Evolutionary conservation across 2,329 filamentous ascomycete species (phyloP).

Genomic region (Diaporthe batatas): DNA sequence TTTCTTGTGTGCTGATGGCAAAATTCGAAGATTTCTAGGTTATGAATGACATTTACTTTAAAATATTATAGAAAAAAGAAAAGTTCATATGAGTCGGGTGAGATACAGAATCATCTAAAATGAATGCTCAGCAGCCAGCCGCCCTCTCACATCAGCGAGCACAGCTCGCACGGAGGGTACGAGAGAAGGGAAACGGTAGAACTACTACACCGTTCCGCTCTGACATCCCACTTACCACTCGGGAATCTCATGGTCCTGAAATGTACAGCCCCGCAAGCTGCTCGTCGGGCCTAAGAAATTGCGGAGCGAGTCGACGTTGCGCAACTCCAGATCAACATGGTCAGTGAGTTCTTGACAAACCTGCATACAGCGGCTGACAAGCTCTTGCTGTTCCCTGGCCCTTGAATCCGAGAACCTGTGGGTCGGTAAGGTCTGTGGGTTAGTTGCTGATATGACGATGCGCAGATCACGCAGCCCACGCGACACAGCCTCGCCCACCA

Average conservation of each 20-base stretch:
- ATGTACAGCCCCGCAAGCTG: not conserved
- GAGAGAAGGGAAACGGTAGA: too few species aligned
- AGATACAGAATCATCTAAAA: too few species aligned
- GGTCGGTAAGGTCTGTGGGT: not conserved
- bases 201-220: too few species aligned
- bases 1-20: too few species aligned
- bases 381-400: not conserved
- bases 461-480: not conserved
- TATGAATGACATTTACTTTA: too few species aligned
- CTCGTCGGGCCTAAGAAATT: not conserved
- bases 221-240: not conserved
- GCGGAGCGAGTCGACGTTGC: not conserved
- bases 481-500: not conserved
- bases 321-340: not conserved
- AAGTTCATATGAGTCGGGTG: too few species aligned
- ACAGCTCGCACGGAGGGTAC: too few species aligned
- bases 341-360: not conserved
- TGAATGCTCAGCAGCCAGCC: too few species aligned
- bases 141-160: too few species aligned
- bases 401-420: not conserved
- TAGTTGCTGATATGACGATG: not conserved
- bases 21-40: too few species aligned
- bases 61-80: too few species aligned
- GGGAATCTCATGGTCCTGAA: not conserved
- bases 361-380: not conserved